Percentiles rank a stretch among this genome's conserved stretches.
These are phyloP conservation scores for Candida tropicalis DNA, from an alignment of 1,139 yeast species.

Conservation along the genomic window DNA sequence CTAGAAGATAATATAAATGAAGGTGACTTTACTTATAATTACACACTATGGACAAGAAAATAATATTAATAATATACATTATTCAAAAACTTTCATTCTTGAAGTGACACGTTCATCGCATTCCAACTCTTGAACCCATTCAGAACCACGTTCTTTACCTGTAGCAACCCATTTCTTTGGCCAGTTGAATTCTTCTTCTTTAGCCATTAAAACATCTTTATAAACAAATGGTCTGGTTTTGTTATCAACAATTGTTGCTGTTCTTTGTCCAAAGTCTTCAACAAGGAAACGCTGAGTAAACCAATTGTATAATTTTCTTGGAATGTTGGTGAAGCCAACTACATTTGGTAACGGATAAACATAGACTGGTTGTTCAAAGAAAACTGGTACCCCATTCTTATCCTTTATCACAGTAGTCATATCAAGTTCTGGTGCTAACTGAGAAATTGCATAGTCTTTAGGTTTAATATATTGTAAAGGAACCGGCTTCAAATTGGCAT, in stretches of 20 bases:
- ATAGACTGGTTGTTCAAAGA: slow-evolving; percentile 74
- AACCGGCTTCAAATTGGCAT: slow-evolving; percentile 42
- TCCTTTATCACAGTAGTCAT: slow-evolving; percentile 27
- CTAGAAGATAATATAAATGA: slow-evolving; percentile 47
- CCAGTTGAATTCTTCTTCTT: slow-evolving; percentile 87
- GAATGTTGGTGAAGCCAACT: slow-evolving; percentile 77
- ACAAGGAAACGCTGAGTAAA: slow-evolving; percentile 74
- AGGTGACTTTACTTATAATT: slow-evolving; percentile 26
- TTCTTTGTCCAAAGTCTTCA: slow-evolving; percentile 64
- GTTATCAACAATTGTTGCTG: slow-evolving; percentile 62
- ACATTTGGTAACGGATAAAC: slow-evolving; percentile 75
- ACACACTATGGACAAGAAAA: slow-evolving; percentile 19
- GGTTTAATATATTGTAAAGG: slow-evolving; percentile 66
- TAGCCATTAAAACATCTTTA: slow-evolving; percentile 57
- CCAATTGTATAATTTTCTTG: slow-evolving; percentile 75
- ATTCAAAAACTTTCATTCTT: slow-evolving; percentile 57
- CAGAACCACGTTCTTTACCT: slow-evolving; percentile 72
- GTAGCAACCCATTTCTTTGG: slow-evolving; percentile 80
- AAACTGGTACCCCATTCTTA: slow-evolving; percentile 52
- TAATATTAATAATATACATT: slow-evolving; percentile 1
- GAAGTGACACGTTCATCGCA: slow-evolving; percentile 69
- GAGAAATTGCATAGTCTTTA: slow-evolving; percentile 53
- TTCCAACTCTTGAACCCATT: slow-evolving; percentile 81
- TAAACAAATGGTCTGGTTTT: slow-evolving; percentile 56
- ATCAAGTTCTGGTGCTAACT: slow-evolving; percentile 64